Evolutionary conservation across 495 filamentous ascomycete species (phyloP), one percentile per base, ranked within the genome.

Genomic region (Aspergillus campestris): DNA sequence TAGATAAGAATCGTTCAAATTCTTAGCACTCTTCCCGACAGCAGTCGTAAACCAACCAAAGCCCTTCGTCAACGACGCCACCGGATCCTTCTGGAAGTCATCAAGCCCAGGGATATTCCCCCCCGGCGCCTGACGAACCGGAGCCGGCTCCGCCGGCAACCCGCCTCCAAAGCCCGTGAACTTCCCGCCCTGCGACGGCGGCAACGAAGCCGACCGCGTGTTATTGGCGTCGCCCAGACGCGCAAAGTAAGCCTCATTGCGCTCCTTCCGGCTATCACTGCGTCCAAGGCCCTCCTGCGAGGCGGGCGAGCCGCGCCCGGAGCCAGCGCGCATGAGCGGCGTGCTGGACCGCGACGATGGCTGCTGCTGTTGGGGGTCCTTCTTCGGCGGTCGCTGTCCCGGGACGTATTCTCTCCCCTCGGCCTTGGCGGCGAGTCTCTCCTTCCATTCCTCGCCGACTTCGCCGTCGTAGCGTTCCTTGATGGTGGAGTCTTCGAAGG

Each of bases 401-500:
- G 77, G 79, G 6, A 88, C 82, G 61, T 89, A 98, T 50, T 92
- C 84, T 42, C 73, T 70, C 5, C 85, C 86, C 56, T 95, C 90
- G 24, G 90, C 84, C 66, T 90, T 91, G 43, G 83, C 83, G 24
- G 79, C 78, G 38, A 98, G 58, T 51, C 91, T 75, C 63, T 96
- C 94, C 62, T 97, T 97, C 74, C 82, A 98, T 68, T 98, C 94
- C 64, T 96, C 92, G 13, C 89, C 92, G 1, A 84, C 84, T 39
- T 86, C 82, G 27, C 86, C 82, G 38, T 87, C 82, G 53, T 98
- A 98, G 31, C 88, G 68, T 52, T 95, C 90, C 33, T 84, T 80
- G 37, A 96, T 72, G 5, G 75, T 78, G 0, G 82, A 82, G 56
- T 83, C 81, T 44, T 89, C 87, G 78, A 89, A 95, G 14, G 65